phyloP scores from a whole-genome alignment of 768 basidiomycete species.

The Pseudohyphozyma bogoriensis region DNA sequence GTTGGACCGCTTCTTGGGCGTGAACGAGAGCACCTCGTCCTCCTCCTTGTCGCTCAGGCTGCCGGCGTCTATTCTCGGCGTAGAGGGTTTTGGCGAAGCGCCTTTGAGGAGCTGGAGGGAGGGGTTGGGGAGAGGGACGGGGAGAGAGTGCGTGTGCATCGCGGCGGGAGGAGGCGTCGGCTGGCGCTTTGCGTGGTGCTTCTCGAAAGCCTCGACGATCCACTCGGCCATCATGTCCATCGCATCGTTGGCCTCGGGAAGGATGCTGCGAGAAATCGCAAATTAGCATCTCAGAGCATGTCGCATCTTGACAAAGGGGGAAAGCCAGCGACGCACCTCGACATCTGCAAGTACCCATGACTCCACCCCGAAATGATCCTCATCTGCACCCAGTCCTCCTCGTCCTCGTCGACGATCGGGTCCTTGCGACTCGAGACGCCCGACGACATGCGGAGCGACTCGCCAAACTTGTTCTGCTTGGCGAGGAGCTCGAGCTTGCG shows the following conservation, averaged over 20 bases:
- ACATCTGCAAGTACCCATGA: conserved; percentile 54
- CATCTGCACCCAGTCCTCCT: conserved; percentile 91
- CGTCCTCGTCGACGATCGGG: conserved; percentile 51
- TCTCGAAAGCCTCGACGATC: conserved; percentile 69
- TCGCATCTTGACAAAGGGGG: conserved; percentile 42
- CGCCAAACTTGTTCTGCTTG: conserved; percentile 35
- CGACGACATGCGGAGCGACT: conserved; percentile 24
- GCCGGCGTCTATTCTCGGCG: neutral
- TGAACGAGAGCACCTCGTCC: conserved; percentile 25
- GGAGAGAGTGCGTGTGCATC: neutral
- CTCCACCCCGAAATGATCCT: conserved; percentile 93
- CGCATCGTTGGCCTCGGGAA: conserved; percentile 66
- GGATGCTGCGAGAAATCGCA: no score
- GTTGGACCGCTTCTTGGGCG: conserved; percentile 7
- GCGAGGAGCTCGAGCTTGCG: conserved; percentile 64
- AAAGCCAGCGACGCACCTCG: neutral
- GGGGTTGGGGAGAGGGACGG: neutral
- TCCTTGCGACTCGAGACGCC: conserved; percentile 12
- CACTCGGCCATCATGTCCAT: conserved; percentile 79
- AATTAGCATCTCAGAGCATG: no score
- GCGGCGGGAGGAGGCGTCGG: neutral
- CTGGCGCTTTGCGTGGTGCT: conserved; percentile 22
- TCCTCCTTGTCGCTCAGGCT: conserved; percentile 10
- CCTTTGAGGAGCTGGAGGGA: neutral
- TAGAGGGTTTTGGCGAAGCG: neutral